These are phyloP conservation scores for Peribolospora baueri DNA, from an alignment of 768 basidiomycete genomes.

Conservation along the genomic window DNA sequence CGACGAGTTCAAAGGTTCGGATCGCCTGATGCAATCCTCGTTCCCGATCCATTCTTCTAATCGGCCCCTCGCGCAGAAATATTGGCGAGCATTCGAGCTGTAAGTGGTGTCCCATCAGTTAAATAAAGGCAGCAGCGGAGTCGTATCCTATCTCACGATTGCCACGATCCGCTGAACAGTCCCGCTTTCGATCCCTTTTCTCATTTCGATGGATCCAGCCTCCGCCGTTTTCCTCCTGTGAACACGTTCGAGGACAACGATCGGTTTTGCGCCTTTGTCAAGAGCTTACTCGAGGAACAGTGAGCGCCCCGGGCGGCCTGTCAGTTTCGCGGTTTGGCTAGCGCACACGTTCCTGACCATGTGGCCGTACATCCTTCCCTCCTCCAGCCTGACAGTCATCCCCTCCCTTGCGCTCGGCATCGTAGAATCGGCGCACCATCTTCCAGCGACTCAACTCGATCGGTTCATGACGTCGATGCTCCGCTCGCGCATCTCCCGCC, in stretches of 20 bases:
- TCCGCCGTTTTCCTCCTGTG: slow-evolving; percentile 49
- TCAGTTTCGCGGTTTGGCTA: slow-evolving; percentile 4
- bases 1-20: slow-evolving; percentile 9
- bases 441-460: slow-evolving; percentile 54
- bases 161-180: slow-evolving; percentile 14
- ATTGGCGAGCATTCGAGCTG: too few relatives aligned
- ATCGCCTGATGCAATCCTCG: too few relatives aligned
- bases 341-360: slow-evolving; percentile 3
- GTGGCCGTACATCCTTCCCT: background rate
- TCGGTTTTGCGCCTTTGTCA: slow-evolving; percentile 48
- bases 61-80: background rate
- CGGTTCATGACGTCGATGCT: slow-evolving; percentile 79
- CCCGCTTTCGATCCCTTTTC: background rate
- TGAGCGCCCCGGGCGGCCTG: slow-evolving; percentile 18
- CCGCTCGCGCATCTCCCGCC: slow-evolving; percentile 63
- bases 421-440: slow-evolving; percentile 56
- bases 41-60: background rate
- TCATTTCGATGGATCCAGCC: slow-evolving; percentile 22
- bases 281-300: slow-evolving; percentile 47
- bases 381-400: slow-evolving; percentile 41
- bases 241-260: slow-evolving; percentile 49
- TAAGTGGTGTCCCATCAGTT: background rate
- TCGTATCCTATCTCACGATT: background rate
- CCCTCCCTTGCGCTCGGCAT: slow-evolving; percentile 60
- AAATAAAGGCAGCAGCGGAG: too few relatives aligned